Conservation (phyloP, 768 basidiomycete genomes). For the Lentinula lateritia region DNA sequence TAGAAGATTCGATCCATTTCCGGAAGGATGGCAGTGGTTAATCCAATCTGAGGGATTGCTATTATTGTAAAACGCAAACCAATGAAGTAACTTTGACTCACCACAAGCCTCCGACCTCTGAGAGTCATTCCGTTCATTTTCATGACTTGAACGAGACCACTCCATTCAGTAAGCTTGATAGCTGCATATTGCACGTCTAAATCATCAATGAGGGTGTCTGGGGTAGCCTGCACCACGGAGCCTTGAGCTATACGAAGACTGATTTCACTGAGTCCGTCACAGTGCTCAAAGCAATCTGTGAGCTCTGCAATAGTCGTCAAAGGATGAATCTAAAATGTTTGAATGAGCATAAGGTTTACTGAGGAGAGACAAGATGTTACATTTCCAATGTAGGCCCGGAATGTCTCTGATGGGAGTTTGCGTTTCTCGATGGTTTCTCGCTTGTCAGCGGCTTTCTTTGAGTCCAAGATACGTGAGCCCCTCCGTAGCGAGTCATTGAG, state of each 20-base stretch:
- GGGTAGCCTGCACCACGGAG: conserved; percentile 19
- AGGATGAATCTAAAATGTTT: conserved; percentile 24
- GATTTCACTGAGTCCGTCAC: conserved; percentile 28
- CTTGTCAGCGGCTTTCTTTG: conserved; percentile 1
- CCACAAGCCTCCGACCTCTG: conserved; percentile 26
- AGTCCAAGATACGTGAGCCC: neutral
- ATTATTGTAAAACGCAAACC: neutral
- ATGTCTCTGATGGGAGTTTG: neutral
- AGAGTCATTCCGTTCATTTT: conserved; percentile 29
- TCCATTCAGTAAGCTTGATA: conserved; percentile 34
- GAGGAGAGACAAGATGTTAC: conserved; percentile 29
- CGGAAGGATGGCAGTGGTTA: conserved; percentile 6
- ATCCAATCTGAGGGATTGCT: neutral
- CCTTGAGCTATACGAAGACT: conserved; percentile 40
- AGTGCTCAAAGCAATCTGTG: conserved; percentile 25
- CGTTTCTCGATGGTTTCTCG: neutral
- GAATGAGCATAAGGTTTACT: conserved; percentile 3
- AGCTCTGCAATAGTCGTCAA: conserved; percentile 29
- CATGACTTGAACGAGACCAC: conserved; percentile 36
- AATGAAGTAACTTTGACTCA: conserved; percentile 19
- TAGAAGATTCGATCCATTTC: conserved; percentile 1
- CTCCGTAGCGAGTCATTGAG: neutral
- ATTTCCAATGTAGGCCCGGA: conserved; percentile 42
- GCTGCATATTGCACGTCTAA: conserved; percentile 47
- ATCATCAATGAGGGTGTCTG: neutral